Percentiles rank a stretch among this genome's conserved stretches.
phyloP scores from a whole-genome alignment of 352 stramenopile genomes.

The Pythium dissimile region DNA sequence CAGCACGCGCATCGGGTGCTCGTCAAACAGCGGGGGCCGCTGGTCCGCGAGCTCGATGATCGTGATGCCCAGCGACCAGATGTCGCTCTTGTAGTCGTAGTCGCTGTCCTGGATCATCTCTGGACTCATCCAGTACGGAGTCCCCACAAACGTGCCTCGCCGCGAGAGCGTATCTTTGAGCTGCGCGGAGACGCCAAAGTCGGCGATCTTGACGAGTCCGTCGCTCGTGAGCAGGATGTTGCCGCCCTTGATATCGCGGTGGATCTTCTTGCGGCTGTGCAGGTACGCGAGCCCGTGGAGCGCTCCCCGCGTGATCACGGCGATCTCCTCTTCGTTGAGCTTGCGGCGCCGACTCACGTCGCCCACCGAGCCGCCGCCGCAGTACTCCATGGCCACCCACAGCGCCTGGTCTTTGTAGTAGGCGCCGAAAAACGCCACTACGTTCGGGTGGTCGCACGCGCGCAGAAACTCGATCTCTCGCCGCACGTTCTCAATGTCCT shows the following conservation, averaged over 20 bases:
- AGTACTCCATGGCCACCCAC: conserved; percentile 91
- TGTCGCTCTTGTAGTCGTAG: conserved; percentile 91
- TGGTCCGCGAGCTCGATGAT: conserved; percentile 90
- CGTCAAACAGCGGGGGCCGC: conserved; percentile 87
- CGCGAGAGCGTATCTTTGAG: conserved; percentile 52
- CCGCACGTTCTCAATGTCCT: conserved; percentile 69
- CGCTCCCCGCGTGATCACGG: conserved; percentile 72
- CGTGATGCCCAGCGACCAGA: conserved; percentile 90
- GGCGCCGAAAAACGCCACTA: conserved; percentile 69
- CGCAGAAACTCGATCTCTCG: conserved; percentile 71
- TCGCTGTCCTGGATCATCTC: conserved; percentile 92
- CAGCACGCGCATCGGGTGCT: conserved; percentile 85
- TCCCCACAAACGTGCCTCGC: conserved; percentile 84
- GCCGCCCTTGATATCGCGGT: conserved; percentile 92
- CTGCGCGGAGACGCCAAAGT: conserved; percentile 88
- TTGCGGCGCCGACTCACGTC: conserved; percentile 52
- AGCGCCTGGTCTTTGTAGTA: conserved; percentile 84
- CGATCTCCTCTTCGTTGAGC: conserved; percentile 69
- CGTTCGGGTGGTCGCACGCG: conserved; percentile 71
- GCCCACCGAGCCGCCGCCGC: conserved; percentile 74
- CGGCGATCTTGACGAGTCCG: conserved; percentile 93
- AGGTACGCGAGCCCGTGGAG: conserved; percentile 81
- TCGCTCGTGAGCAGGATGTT: conserved; percentile 94
- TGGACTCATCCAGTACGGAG: conserved; percentile 94
- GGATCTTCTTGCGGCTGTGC: conserved; percentile 83